Percentiles rank a stretch among this genome's conserved stretches.
These are phyloP conservation scores for Cladosporium halotolerans DNA, from an alignment of 2,329 filamentous ascomycete genomes.

Conservation along the genomic window DNA sequence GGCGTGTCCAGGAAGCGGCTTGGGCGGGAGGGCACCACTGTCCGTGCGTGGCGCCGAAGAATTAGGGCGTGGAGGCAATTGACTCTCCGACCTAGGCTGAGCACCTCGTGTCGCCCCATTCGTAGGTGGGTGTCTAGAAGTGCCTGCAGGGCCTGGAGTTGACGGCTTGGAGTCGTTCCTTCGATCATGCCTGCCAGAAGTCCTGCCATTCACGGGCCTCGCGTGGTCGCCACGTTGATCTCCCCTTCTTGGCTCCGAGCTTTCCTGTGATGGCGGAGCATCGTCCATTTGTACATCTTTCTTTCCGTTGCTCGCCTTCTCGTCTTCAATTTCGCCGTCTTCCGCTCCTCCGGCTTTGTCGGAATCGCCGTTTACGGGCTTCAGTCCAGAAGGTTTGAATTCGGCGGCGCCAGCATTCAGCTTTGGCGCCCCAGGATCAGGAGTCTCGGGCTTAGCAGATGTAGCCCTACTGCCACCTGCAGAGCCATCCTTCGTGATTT, in stretches of 20 bases:
- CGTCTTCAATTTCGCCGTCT: conserved; percentile 67
- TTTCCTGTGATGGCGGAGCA: conserved; percentile 4
- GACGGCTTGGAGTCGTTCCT: conserved; percentile 17
- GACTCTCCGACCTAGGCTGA: conserved; percentile 27
- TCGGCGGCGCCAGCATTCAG: conserved; percentile 54
- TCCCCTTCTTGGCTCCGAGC: background rate
- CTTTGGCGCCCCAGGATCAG: conserved; percentile 37
- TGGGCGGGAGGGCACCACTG: conserved; percentile 6
- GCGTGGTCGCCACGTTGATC: background rate
- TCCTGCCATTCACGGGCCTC: background rate
- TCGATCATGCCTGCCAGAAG: conserved; percentile 1
- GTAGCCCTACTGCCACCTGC: conserved; percentile 24
- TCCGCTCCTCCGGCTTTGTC: conserved; percentile 42
- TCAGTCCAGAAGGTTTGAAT: conserved; percentile 50
- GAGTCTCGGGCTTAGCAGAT: conserved; percentile 32
- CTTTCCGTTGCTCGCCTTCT: conserved; percentile 33
- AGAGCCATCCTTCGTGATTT: conserved; percentile 22
- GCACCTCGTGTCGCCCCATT: conserved; percentile 29
- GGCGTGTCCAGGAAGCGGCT: conserved; percentile 13
- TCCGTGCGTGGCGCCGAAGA: conserved; percentile 40
- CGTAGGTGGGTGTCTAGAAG: conserved; percentile 14
- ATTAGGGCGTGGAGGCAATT: conserved; percentile 29
- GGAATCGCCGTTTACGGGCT: conserved; percentile 38
- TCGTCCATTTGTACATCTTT: conserved; percentile 22
- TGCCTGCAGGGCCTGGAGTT: conserved; percentile 16